Base-by-base conservation (phyloP, 225 moss, liverwort and hornwort species). In the Anthoceros angustus region DNA sequence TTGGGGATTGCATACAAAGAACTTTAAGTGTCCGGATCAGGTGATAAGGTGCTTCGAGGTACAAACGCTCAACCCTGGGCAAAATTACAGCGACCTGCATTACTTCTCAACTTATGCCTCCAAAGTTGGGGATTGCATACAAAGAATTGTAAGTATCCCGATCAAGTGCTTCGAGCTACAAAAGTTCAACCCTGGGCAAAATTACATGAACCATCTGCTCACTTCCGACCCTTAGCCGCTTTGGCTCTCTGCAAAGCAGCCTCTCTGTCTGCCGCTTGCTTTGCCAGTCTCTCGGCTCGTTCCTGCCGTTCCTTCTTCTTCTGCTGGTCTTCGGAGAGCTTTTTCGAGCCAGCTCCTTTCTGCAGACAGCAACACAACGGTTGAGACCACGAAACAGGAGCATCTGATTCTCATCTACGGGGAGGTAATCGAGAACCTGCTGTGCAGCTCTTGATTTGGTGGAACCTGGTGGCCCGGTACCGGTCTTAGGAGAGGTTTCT, bases 191-290 rank as follows among this genome's bases (percentile, higher is more conserved):
- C 32, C 32, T 1, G 32, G 4, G 32, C 32, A 32, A 32, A 32
- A 32, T 32, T 1, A 32, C 32, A 32, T 1, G 46, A 48, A 48
- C 12, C 18, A 48, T 18, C 18, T 15, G 32, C 32, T 20, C 23
- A 55, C n/a, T 55, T 55, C 4, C 55, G 55, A 4, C 0, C 55
- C n/a, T 55, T 55, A 18, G 82, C 82, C 48, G 88, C 85, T 80
- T 98, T 92, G 62, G 78, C 77, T 66, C 78, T 86, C 0, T 82
- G 83, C 45, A 92, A 76, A 20, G 84, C 85, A 64, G 85, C 91
- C 81, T 92, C 95, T 68, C 95, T 88, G 64, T 89, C 92, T 39
- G 87, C 89, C 67, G 89, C 92, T 63, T 92, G 95, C 77, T 76
- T 84, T 20, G 87, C 74, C 84, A 98, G 74, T 63, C 98, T 83